Evolutionary conservation across 331 rosid species (phyloP), one percentile per base, ranked within the genome.

Genomic region (Saraca asoca): DNA sequence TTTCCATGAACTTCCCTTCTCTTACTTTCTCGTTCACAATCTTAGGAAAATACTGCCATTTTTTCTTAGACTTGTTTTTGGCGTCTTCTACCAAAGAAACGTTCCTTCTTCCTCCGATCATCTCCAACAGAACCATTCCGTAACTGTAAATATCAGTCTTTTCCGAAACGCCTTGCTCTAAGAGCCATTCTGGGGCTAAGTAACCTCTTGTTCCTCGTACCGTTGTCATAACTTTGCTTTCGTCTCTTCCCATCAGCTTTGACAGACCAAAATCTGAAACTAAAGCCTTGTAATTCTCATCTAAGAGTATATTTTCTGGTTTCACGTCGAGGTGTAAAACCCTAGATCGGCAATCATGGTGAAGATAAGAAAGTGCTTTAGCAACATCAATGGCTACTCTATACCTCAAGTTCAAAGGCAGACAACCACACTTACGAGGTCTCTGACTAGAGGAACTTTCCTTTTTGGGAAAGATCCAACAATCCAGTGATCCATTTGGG

Each of bases 141-240:
- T 79, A 93, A 48, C 97, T 93, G 24, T 90, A 93, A 0, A 85
- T 46, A 39, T 93, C 98, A 0, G 91, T 71, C 54, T 93, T 93
- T 69, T 93, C 97, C 0, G 98, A 87, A 39, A 93, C 73, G 18
- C 98, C 98, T 7, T 79, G 81, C 45, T 89, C 87, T 13, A 93
- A 72, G 0, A 93, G 63, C 98, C 98, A 93, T 29, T 93, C 98
- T 6, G 98, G 98, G 8, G 97, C 97, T 5, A 93, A 72, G 68
- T 93, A 93, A 2, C 98, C 98, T 73, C 83, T 84, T 0, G 98
- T 93, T 10, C 98, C 98, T 19, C 97, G 73, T 7, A 93, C 71
- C 5, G 90, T 87, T 7, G 89, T 90, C 65, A 93, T 46, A 5
- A 93, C 70, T 45, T 72, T 69, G 31, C 97, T 93, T 64, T 78